Percentiles rank a stretch among this genome's conserved stretches.
Conservation (phyloP, 495 filamentous ascomycete genomes). For the Xylaria scruposa region DNA sequence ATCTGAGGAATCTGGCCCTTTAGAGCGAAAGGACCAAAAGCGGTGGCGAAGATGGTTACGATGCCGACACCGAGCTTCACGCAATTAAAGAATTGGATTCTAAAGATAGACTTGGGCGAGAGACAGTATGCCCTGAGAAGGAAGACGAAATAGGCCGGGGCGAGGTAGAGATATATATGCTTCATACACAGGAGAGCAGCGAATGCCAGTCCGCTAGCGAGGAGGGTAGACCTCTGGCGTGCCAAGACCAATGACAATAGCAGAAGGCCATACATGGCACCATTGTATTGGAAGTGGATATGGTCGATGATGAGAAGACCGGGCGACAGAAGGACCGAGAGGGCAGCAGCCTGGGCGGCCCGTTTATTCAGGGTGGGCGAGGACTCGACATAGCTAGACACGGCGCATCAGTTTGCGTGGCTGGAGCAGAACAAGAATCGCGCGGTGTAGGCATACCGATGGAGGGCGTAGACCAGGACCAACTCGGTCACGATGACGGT, state of each 20-base stretch:
- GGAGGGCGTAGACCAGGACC: conserved; percentile 82
- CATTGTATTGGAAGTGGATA: conserved; percentile 99
- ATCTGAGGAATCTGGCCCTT: conserved; percentile 90
- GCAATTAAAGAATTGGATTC: conserved; percentile 76
- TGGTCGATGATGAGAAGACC: conserved; percentile 97
- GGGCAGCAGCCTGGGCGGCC: conserved; percentile 84
- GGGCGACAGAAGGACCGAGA: conserved; percentile 90
- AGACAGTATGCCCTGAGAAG: conserved; percentile 88
- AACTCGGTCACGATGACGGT: conserved; percentile 90
- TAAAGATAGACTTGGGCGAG: conserved; percentile 75
- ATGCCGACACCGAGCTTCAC: conserved; percentile 82
- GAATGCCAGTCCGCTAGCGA: conserved; percentile 81
- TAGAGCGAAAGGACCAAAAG: conserved; percentile 88
- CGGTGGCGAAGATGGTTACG: conserved; percentile 72
- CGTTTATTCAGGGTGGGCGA: conserved; percentile 66
- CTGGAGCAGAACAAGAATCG: conserved; percentile 13
- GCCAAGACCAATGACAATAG: conserved; percentile 84
- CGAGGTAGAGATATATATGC: conserved; percentile 97
- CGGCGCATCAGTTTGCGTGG: conserved; percentile 25
- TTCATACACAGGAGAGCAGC: conserved; percentile 89
- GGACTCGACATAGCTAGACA: conserved; percentile 71
- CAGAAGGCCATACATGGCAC: conserved; percentile 89
- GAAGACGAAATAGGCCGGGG: conserved; percentile 92
- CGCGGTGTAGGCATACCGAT: conserved; percentile 59
- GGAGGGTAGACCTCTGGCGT: conserved; percentile 75